Evolutionary conservation across 768 basidiomycete genomes (phyloP).

Genomic region (Trametes meyenii): DNA sequence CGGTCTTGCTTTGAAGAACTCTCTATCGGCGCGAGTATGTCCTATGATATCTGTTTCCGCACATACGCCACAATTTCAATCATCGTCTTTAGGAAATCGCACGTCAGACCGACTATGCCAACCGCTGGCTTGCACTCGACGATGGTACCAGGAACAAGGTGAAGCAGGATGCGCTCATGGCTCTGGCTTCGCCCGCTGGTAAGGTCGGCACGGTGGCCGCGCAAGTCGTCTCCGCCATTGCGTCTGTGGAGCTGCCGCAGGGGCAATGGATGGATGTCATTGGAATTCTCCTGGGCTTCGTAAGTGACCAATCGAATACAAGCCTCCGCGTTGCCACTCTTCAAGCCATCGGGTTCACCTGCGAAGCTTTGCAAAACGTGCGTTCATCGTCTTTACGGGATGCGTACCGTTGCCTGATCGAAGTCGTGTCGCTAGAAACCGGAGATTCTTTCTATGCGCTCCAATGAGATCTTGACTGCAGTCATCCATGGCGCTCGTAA

Average conservation of each 20-base stretch:
- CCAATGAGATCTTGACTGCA: conserved; percentile 97
- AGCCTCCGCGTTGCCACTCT: conserved; percentile 85
- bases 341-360: conserved; percentile 96
- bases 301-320: conserved; percentile 71
- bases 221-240: conserved; percentile 93
- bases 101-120: conserved; percentile 75
- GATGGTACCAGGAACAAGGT: conserved; percentile 72
- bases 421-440: conserved; percentile 67
- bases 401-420: not conserved
- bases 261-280: conserved; percentile 92
- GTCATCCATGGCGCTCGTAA: conserved; percentile 98
- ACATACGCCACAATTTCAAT: conserved; percentile 26
- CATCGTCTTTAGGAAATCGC: conserved; percentile 58
- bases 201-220: conserved; percentile 88
- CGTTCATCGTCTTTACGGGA: conserved; percentile 40
- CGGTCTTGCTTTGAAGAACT: conserved; percentile 95
- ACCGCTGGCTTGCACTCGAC: conserved; percentile 81
- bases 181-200: conserved; percentile 69
- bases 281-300: conserved; percentile 82
- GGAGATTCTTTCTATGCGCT: conserved; percentile 82
- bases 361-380: conserved; percentile 81
- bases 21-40: conserved; percentile 85
- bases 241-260: conserved; percentile 87
- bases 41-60: conserved; percentile 24
- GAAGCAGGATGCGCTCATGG: conserved; percentile 84